A percentile compares a stretch with the other conserved stretches of the same genome.
Conservation (phyloP, 768 basidiomycete species). For the Exsudoporus frostii region DNA sequence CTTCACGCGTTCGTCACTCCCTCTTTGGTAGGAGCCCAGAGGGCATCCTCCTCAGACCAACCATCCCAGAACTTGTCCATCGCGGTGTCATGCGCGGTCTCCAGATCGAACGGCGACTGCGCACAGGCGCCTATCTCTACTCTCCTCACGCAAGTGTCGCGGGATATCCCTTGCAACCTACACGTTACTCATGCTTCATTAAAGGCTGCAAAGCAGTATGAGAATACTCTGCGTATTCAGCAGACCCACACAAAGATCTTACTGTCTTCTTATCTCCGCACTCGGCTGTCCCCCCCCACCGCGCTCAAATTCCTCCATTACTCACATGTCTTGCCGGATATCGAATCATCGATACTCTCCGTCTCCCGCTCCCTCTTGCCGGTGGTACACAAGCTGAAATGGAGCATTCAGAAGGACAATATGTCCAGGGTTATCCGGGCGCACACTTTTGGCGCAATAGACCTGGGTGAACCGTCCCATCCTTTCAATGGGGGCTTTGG, state of each 20-base stretch:
- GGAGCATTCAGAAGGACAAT: constrained; percentile 63
- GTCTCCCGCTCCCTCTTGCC: constrained; percentile 64
- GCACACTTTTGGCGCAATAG: constrained; percentile 31
- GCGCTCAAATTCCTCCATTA: constrained; percentile 46
- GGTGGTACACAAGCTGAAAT: constrained; percentile 64
- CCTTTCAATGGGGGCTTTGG: constrained; percentile 39
- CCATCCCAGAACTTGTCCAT: constrained; percentile 62
- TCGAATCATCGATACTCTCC: constrained; percentile 53
- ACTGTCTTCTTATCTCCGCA: constrained; percentile 52
- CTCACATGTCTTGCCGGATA: constrained; percentile 57
- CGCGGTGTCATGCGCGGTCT: constrained; percentile 69
- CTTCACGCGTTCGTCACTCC: constrained; percentile 64
- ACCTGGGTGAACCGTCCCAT: constrained; percentile 9
- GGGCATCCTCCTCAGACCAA: constrained; percentile 59
- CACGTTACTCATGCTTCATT: constrained; percentile 5
- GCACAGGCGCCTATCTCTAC: constrained; percentile 63
- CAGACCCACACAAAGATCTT: constrained; percentile 51
- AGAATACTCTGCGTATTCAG: constrained; percentile 51
- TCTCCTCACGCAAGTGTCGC: constrained; percentile 47
- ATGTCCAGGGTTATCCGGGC: constrained; percentile 57
- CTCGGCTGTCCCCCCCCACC: constrained; percentile 38
- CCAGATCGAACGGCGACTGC: constrained; percentile 63
- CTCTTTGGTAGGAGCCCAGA: constrained; percentile 57
- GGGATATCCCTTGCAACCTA: neutral
- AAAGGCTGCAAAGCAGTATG: constrained; percentile 68